phyloP scores from a whole-genome alignment of 2,329 filamentous ascomycete species.

The Fusarium xyrophilum region DNA sequence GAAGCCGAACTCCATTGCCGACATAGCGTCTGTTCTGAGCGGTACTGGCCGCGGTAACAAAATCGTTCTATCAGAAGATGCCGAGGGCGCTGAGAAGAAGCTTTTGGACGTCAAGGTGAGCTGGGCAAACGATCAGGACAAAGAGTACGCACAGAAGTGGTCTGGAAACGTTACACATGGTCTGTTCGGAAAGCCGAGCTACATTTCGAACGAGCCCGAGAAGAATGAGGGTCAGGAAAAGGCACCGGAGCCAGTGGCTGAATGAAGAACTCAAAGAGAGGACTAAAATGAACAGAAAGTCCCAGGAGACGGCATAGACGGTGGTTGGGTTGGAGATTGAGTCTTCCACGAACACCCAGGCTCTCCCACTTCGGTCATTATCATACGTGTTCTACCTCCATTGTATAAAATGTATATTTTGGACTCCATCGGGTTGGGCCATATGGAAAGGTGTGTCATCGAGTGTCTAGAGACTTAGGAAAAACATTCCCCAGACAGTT shows the following conservation, averaged over 20 bases:
- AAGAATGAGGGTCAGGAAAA: constrained; percentile 9
- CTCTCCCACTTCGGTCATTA: neutral
- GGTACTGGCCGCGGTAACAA: constrained; percentile 61
- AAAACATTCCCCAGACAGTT: constrained; percentile 4
- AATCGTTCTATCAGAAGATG: constrained; percentile 46
- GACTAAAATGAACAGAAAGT: neutral
- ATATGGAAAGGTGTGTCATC: neutral
- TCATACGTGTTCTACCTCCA: neutral
- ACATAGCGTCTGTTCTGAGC: constrained; percentile 65
- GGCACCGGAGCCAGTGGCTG: constrained; percentile 3
- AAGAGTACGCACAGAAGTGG: constrained; percentile 57
- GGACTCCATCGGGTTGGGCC: neutral
- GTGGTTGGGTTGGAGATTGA: neutral
- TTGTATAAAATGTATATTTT: constrained; percentile 16
- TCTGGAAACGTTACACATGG: constrained; percentile 61
- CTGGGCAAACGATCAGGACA: constrained; percentile 60
- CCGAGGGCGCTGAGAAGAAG: constrained; percentile 28
- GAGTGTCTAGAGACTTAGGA: neutral
- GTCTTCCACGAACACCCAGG: neutral
- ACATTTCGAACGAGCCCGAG: constrained; percentile 26
- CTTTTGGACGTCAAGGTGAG: constrained; percentile 56
- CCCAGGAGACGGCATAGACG: neutral
- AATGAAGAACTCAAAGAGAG: neutral
- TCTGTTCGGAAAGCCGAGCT: constrained; percentile 45
- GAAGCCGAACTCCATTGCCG: constrained; percentile 67